These are phyloP conservation scores for Tetraselmis chui DNA, from an alignment of 139 green algal genomes.

Conservation along the genomic window DNA sequence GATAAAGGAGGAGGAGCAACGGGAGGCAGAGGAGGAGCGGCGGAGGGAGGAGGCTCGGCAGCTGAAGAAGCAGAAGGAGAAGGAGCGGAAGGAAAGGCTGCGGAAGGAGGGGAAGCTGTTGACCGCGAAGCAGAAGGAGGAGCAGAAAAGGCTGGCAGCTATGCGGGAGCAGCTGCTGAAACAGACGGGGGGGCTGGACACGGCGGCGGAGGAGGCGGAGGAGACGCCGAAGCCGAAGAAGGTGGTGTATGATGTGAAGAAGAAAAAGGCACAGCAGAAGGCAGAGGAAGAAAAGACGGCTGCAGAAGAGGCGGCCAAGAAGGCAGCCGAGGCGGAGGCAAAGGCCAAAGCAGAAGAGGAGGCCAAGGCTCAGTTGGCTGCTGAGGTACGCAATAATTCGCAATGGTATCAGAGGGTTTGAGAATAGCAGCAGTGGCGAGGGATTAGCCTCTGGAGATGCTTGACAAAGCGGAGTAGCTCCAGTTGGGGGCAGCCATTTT, in stretches of 20 bases:
- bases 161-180: slow-evolving; percentile 79
- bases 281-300: slow-evolving; percentile 29
- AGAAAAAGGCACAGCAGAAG: slow-evolving; percentile 58
- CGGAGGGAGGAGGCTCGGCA: slow-evolving; percentile 44
- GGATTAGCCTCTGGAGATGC: too few species aligned
- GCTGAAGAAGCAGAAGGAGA: slow-evolving; percentile 46
- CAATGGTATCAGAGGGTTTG: too few species aligned
- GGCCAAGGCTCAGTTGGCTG: slow-evolving; percentile 19
- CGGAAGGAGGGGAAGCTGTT: slow-evolving; percentile 83
- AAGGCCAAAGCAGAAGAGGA: slow-evolving; percentile 31
- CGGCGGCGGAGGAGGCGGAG: slow-evolving; percentile 2
- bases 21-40: slow-evolving; percentile 24
- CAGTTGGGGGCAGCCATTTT: too few species aligned
- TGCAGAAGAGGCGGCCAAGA: slow-evolving; percentile 9
- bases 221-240: slow-evolving; percentile 10
- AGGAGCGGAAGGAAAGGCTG: slow-evolving; percentile 58
- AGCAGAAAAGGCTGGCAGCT: slow-evolving; percentile 74
- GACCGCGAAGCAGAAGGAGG: slow-evolving; percentile 86
- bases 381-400: too few species aligned
- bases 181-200: slow-evolving; percentile 14
- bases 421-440: too few species aligned
- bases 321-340: slow-evolving; percentile 18
- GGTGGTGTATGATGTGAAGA: slow-evolving; percentile 29
- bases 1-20: slow-evolving; percentile 24
- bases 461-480: too few species aligned